phyloP scores from a whole-genome alignment of 2,329 filamentous ascomycete species.

The Neobulgaria alba region DNA sequence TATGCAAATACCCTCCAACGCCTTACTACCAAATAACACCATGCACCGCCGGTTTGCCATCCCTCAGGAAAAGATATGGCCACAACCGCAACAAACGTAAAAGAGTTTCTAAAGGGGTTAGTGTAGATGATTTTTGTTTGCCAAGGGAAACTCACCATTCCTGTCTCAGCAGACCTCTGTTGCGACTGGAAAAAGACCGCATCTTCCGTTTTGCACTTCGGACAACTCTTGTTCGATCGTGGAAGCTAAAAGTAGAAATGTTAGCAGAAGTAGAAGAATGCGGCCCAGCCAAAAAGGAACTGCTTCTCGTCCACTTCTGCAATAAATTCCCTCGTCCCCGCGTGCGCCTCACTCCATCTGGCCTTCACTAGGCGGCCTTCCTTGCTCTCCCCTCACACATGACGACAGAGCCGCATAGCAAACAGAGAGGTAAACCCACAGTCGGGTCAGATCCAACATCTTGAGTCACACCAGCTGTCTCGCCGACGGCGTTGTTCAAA shows the following conservation, averaged over 20 bases:
- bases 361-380: too few species aligned
- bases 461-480: conserved; percentile 94
- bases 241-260: conserved; percentile 62
- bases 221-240: conserved; percentile 77
- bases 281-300: too few species aligned
- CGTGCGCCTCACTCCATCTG: not conserved
- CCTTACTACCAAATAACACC: conserved; percentile 4
- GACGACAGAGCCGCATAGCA: conserved; percentile 39
- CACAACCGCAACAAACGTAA: conserved; percentile 90
- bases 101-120: conserved; percentile 62
- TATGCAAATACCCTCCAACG: conserved; percentile 5
- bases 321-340: conserved; percentile 2
- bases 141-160: conserved; percentile 83
- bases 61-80: conserved; percentile 65
- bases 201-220: conserved; percentile 75
- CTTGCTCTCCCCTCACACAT: conserved; percentile 31
- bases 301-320: conserved; percentile 6
- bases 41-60: conserved; percentile 6
- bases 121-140: not conserved
- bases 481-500: conserved; percentile 82
- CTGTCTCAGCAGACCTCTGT: conserved; percentile 91
- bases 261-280: conserved; percentile 29
- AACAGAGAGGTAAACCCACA: conserved; percentile 62
- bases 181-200: conserved; percentile 99
- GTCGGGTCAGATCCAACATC: conserved; percentile 97